Evolutionary conservation across 2,329 filamentous ascomycete genomes (phyloP).

Genomic region (Thelonectria discophora): DNA sequence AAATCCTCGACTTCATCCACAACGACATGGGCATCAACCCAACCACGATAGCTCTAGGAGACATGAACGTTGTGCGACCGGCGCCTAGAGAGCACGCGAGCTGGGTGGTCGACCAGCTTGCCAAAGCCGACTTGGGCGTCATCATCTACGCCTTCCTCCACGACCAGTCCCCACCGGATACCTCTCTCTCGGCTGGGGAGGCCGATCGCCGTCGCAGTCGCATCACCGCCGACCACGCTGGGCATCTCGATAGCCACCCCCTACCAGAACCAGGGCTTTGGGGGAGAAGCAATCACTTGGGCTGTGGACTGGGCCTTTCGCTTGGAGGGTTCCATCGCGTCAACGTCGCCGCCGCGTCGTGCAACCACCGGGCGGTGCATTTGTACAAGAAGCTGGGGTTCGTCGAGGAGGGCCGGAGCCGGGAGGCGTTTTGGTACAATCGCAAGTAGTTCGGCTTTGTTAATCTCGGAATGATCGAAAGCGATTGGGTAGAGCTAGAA

Average conservation of each 20-base stretch:
- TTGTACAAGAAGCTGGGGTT: conserved; percentile 59
- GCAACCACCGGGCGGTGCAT: conserved; percentile 52
- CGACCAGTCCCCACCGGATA: neutral
- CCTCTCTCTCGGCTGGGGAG: conserved; percentile 1
- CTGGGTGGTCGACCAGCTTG: neutral
- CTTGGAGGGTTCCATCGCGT: conserved; percentile 56
- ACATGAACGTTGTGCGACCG: conserved; percentile 15
- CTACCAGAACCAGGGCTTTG: conserved; percentile 54
- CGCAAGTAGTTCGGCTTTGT: conserved; percentile 51
- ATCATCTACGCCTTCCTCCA: neutral
- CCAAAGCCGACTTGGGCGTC: neutral
- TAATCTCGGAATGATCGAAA: conserved; percentile 49
- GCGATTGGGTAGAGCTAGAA: too few species aligned
- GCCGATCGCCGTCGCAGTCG: neutral
- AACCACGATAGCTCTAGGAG: conserved; percentile 11
- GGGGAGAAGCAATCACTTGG: conserved; percentile 58
- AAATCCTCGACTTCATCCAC: conserved; percentile 25
- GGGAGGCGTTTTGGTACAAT: conserved; percentile 55
- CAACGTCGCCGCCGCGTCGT: conserved; percentile 50
- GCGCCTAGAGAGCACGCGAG: neutral
- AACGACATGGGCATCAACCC: conserved; percentile 24
- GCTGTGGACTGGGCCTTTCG: conserved; percentile 56
- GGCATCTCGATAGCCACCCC: conserved; percentile 48
- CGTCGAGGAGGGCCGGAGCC: conserved; percentile 51
- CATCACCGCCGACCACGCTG: conserved; percentile 34